Conservation (phyloP, 768 basidiomycete genomes). For the Ephemerocybe angulata region DNA sequence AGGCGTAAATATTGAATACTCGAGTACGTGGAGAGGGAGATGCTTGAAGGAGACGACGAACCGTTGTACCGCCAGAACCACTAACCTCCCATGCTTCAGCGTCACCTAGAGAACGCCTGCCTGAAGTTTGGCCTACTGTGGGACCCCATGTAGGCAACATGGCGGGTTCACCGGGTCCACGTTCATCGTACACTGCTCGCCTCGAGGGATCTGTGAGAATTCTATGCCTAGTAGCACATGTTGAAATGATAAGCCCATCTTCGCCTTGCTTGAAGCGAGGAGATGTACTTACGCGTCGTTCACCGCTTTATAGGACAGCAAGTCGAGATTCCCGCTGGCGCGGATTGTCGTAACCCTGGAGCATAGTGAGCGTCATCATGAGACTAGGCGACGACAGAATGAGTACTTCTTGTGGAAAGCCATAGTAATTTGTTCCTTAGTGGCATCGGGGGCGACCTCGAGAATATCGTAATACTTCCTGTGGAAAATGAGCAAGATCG, state of each 20-base stretch:
- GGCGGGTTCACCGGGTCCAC: constrained; percentile 91
- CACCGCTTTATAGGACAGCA: constrained; percentile 95
- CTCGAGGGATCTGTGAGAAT: constrained; percentile 86
- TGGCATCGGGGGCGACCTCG: constrained; percentile 74
- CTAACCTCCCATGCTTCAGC: too few species aligned
- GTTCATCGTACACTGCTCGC: constrained; percentile 78
- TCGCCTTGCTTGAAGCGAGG: not conserved
- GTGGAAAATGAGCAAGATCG: constrained; percentile 9
- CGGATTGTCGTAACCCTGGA: constrained; percentile 77
- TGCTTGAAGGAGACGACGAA: too few species aligned
- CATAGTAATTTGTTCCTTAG: constrained; percentile 87
- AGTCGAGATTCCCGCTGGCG: constrained; percentile 94
- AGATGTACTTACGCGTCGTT: constrained; percentile 92
- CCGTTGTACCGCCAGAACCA: too few species aligned
- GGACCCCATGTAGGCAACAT: too few species aligned
- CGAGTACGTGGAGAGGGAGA: too few species aligned
- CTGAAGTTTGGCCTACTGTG: constrained; percentile 90
- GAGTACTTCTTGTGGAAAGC: constrained; percentile 88
- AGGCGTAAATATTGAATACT: too few species aligned
- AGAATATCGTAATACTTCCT: constrained; percentile 94
- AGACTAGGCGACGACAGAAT: constrained; percentile 10
- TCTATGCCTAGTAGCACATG: too few species aligned
- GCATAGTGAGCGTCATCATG: constrained; percentile 10
- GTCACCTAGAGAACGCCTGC: constrained; percentile 91
- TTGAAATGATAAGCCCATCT: constrained; percentile 26